These are phyloP conservation scores for Peribolospora kevripleyi DNA, from an alignment of 768 basidiomycete species.

Conservation along the genomic window DNA sequence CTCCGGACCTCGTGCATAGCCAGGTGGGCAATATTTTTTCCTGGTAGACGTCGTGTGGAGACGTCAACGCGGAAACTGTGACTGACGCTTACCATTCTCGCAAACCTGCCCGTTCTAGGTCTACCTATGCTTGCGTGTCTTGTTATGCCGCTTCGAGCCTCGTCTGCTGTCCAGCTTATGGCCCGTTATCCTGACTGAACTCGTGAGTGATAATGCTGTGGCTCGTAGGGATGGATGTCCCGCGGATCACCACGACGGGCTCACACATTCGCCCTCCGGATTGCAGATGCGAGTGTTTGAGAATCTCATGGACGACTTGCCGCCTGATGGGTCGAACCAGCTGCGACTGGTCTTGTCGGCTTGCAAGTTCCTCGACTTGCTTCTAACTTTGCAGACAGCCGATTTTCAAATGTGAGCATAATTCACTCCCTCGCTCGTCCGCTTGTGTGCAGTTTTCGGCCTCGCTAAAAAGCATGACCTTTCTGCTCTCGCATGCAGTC, in stretches of 20 bases:
- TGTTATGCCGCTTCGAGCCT: constrained; percentile 68
- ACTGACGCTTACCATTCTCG: not conserved
- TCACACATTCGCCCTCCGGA: too few relatives aligned
- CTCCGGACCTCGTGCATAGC: constrained; percentile 63
- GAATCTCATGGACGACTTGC: constrained; percentile 41
- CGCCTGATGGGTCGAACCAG: constrained; percentile 62
- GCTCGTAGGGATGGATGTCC: too few relatives aligned
- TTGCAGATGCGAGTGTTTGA: constrained; percentile 71
- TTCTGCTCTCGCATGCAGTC: constrained; percentile 18
- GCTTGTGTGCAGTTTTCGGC: not conserved
- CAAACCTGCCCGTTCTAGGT: constrained; percentile 15
- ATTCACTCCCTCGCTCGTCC: not conserved
- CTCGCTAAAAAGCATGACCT: not conserved
- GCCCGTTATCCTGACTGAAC: constrained; percentile 81
- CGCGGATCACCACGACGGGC: too few relatives aligned
- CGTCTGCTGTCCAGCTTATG: constrained; percentile 88
- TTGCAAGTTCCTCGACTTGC: constrained; percentile 76
- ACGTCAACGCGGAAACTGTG: not conserved
- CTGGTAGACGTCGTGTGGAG: not conserved
- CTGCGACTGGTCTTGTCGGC: constrained; percentile 61
- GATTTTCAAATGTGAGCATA: constrained; percentile 79
- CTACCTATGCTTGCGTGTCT: constrained; percentile 71
- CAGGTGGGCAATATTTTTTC: constrained; percentile 31
- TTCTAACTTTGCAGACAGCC: constrained; percentile 80
- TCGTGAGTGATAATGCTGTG: constrained; percentile 28